phyloP scores from a whole-genome alignment of 176 grass and related monocot species.

The Otatea glauca region DNA sequence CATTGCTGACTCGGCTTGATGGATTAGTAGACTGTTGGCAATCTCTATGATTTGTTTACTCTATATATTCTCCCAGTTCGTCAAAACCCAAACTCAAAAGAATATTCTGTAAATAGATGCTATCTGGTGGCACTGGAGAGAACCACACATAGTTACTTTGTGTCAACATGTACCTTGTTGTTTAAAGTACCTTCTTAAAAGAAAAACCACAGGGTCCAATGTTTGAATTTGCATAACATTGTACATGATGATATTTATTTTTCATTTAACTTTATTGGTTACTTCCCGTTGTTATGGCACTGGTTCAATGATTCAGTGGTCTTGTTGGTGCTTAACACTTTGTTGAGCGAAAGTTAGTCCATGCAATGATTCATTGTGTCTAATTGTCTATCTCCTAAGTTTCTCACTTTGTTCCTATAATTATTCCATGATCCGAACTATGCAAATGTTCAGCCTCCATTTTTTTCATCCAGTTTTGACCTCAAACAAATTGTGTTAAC shows the following conservation, averaged over 20 bases:
- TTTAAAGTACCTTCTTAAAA: constrained; percentile 2
- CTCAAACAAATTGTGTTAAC: not conserved
- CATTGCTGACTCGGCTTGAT: constrained; percentile 19
- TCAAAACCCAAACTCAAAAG: constrained; percentile 13
- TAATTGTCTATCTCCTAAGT: constrained; percentile 2
- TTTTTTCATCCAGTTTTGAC: not conserved
- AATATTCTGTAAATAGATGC: not conserved
- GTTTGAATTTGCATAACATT: constrained; percentile 28
- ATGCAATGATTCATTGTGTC: constrained; percentile 1
- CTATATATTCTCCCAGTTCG: constrained; percentile 9
- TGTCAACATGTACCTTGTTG: constrained; percentile 2
- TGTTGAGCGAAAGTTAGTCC: constrained; percentile 14
- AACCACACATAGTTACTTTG: not conserved
- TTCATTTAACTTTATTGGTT: not conserved
- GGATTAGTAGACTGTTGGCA: constrained; percentile 29
- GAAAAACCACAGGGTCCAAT: not conserved
- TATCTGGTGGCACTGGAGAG: not conserved
- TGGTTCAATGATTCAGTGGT: constrained; percentile 5
- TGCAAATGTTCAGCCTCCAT: not conserved
- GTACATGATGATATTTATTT: not conserved
- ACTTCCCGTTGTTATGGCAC: constrained; percentile 5
- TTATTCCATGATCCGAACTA: not conserved
- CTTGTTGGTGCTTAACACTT: not conserved
- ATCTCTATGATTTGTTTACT: constrained; percentile 34
- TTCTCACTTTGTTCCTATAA: constrained; percentile 17